Conservation (phyloP, 495 filamentous ascomycete species). For the Melanomma pulvis-pyrius region DNA sequence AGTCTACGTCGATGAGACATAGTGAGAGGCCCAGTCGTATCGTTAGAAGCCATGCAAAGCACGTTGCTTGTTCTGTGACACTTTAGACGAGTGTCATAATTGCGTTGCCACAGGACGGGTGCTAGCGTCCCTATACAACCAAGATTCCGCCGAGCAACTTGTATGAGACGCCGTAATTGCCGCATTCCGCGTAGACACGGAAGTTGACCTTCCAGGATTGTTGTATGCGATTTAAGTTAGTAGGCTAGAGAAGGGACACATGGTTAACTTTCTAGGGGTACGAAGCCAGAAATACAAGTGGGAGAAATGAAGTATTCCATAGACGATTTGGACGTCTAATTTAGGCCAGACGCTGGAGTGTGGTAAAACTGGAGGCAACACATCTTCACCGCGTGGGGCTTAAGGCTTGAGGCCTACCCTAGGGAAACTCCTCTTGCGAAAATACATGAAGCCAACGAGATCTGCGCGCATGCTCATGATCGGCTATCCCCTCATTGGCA, state of each 20-base stretch:
- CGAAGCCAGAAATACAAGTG: no score
- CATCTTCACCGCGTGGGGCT: no score
- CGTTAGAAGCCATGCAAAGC: not conserved
- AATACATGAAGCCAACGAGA: not conserved
- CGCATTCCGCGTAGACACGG: not conserved
- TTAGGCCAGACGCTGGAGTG: no score
- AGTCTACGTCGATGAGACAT: not conserved
- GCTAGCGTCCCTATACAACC: not conserved
- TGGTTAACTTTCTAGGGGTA: no score
- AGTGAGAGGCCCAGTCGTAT: not conserved
- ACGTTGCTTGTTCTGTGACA: slow-evolving; percentile 8
- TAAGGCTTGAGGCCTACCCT: not conserved
- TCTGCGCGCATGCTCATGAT: not conserved
- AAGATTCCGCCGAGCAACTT: not conserved
- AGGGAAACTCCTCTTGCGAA: not conserved
- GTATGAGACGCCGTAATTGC: not conserved
- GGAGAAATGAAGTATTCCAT: no score
- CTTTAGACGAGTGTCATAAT: not conserved
- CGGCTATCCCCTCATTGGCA: not conserved
- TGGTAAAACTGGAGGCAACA: no score
- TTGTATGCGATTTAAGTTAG: not conserved
- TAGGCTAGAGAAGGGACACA: not conserved
- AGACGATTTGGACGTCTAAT: no score
- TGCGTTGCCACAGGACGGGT: slow-evolving; percentile 12
- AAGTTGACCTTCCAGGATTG: not conserved